These are phyloP conservation scores for Aureobasidium sp. DNA, from an alignment of 2,329 filamentous ascomycete species.

Conservation along the genomic window DNA sequence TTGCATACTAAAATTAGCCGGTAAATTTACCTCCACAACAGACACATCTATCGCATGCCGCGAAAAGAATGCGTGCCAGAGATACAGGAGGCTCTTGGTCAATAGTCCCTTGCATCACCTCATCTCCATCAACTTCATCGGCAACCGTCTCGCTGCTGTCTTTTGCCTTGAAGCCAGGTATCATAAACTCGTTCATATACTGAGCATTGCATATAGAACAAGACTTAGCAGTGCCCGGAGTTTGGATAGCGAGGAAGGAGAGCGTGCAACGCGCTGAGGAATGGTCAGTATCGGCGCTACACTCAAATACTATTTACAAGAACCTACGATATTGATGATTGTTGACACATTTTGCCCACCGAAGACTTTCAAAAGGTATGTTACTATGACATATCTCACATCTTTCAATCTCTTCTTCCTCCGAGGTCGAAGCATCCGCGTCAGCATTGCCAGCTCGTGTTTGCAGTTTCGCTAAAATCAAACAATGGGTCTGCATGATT, in stretches of 20 bases:
- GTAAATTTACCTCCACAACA: constrained; percentile 33
- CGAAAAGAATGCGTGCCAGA: constrained; percentile 27
- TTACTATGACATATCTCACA: constrained; percentile 45
- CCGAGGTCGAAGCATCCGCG: neutral
- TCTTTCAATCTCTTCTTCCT: constrained; percentile 28
- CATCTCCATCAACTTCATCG: neutral
- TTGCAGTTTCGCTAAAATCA: constrained; percentile 14
- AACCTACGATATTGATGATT: constrained; percentile 45
- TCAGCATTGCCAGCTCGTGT: constrained; percentile 5
- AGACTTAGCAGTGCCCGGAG: constrained; percentile 44
- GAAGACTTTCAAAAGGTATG: constrained; percentile 41
- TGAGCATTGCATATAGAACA: constrained; percentile 46
- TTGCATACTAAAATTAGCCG: constrained; percentile 18
- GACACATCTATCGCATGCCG: constrained; percentile 29
- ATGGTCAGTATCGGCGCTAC: constrained; percentile 9
- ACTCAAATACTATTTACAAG: neutral
- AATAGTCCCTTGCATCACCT: constrained; percentile 15
- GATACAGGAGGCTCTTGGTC: constrained; percentile 18
- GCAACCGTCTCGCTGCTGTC: neutral
- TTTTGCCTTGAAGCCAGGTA: constrained; percentile 4
- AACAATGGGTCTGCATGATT: constrained; percentile 14
- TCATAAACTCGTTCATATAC: constrained; percentile 39
- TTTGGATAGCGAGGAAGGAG: constrained; percentile 48
- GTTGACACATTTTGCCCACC: constrained; percentile 40
- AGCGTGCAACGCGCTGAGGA: constrained; percentile 43